Evolutionary conservation across 805 yeast species (phyloP).

Genomic region (Danielozyma ontarioensis): DNA sequence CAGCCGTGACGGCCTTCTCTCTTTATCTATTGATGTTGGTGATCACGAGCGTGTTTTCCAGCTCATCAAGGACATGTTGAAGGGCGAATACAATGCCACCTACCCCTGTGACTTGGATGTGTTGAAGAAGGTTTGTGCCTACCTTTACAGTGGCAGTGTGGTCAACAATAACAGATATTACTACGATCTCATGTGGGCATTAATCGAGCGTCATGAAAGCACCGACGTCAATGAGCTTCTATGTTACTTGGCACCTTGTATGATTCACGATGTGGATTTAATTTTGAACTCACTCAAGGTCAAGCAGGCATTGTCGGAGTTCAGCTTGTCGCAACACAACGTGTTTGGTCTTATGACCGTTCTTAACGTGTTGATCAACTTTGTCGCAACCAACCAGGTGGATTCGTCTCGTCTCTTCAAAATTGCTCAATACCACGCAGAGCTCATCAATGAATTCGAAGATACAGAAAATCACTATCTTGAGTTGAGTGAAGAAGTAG

Average conservation of each 20-base stretch:
- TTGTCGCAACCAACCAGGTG: conserved; percentile 4
- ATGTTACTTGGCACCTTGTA: background rate
- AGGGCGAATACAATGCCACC: conserved; percentile 12
- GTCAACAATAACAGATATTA: conserved; percentile 16
- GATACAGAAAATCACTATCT: conserved; percentile 35
- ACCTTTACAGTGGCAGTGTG: conserved; percentile 22
- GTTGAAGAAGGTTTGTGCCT: conserved; percentile 24
- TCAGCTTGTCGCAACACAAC: conserved; percentile 25
- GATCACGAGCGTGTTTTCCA: conserved; percentile 32
- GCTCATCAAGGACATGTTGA: conserved; percentile 30
- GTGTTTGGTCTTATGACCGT: conserved; percentile 25
- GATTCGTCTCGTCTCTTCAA: conserved; percentile 9
- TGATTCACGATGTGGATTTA: conserved; percentile 9
- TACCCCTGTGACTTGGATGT: conserved; percentile 15
- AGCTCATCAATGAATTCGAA: conserved; percentile 31
- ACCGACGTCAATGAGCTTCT: background rate
- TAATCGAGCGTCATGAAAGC: conserved; percentile 27
- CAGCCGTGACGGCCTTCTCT: conserved; percentile 26
- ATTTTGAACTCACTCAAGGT: conserved; percentile 28
- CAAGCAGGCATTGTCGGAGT: conserved; percentile 17
- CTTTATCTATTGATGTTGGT: conserved; percentile 26
- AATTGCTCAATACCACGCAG: conserved; percentile 23
- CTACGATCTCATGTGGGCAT: conserved; percentile 25
- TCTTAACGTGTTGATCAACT: conserved; percentile 17
- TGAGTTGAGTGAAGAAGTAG: conserved; percentile 19